phyloP scores from a whole-genome alignment of 148 eudicot genomes.

The Chenopodium album region DNA sequence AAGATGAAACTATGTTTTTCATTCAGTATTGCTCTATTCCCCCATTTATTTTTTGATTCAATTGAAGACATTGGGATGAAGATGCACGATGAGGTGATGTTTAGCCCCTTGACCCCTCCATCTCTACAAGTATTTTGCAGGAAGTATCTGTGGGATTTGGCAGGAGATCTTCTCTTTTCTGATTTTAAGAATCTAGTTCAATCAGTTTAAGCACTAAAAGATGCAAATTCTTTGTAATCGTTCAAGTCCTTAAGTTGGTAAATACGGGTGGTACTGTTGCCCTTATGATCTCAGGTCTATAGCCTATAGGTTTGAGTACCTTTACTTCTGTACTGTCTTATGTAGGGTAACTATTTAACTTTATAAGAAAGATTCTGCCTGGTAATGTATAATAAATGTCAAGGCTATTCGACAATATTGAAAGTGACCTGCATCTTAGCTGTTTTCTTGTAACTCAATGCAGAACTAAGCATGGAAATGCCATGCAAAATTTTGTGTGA shows the following conservation, averaged over 20 bases:
- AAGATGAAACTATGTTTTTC: not conserved
- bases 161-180: not conserved
- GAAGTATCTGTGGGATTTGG: not conserved
- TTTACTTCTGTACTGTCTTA: not conserved
- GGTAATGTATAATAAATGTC: not conserved
- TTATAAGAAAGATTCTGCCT: not conserved
- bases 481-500: not conserved
- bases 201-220: not conserved
- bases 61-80: not conserved
- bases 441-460: not conserved
- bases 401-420: not conserved
- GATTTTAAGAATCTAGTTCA: not conserved
- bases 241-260: not conserved
- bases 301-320: not conserved
- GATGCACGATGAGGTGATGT: not conserved
- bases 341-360: not conserved
- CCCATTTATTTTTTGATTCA: too few species aligned
- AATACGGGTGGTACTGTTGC: not conserved
- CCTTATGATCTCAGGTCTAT: not conserved
- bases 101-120: not conserved
- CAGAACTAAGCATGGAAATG: not conserved
- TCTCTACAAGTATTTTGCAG: not conserved
- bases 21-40: not conserved
- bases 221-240: not conserved
- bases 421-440: not conserved